A percentile compares a stretch with the other conserved stretches of the same genome.
Conservation (phyloP, 305 asterid genomes). For the Nicotiana rustica region DNA sequence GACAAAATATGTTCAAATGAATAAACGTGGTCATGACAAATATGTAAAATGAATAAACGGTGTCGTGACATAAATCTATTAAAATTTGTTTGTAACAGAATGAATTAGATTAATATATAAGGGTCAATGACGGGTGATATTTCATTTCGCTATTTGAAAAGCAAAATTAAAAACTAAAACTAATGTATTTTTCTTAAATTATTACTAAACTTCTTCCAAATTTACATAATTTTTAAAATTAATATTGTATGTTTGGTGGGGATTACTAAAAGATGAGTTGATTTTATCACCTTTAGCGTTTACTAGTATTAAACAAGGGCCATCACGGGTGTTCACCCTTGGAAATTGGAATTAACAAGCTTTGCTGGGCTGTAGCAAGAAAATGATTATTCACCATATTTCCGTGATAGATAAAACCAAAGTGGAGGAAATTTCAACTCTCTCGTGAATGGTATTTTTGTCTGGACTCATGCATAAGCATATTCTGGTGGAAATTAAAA, state of each 20-base stretch:
- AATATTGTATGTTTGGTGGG: neutral
- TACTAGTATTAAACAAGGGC: neutral
- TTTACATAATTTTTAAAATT: neutral
- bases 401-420: neutral
- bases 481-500: neutral
- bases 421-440: neutral
- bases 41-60: neutral
- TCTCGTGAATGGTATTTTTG: neutral
- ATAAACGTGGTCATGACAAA: no score
- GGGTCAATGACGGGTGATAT: neutral
- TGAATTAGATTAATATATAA: neutral
- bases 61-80: neutral
- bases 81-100: neutral
- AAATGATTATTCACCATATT: neutral
- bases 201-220: neutral
- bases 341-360: neutral
- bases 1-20: no score
- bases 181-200: neutral
- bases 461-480: neutral
- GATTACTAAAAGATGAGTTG: neutral
- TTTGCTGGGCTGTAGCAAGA: neutral
- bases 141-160: neutral
- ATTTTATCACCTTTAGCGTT: neutral
- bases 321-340: neutral
- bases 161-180: neutral